Evolutionary conservation across 176 grass and related monocot species (phyloP).

Genomic region (Areca catechu): DNA sequence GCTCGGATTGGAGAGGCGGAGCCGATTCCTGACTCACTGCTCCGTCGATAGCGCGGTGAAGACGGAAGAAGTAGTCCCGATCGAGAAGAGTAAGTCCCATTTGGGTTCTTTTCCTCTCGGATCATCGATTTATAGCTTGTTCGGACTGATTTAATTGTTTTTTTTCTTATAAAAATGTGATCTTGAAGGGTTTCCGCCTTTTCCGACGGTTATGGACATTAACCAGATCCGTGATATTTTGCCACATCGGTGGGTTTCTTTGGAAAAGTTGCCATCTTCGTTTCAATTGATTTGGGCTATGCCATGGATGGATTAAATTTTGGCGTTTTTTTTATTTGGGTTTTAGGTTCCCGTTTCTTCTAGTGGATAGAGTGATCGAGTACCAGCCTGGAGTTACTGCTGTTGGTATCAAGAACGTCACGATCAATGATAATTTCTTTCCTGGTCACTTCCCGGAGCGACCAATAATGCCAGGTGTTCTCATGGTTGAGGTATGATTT

Average conservation of each 20-base stretch:
- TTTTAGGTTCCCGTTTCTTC: constrained; percentile 66
- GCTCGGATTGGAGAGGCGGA: neutral
- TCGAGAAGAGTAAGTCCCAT: constrained; percentile 55
- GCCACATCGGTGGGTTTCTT: constrained; percentile 31
- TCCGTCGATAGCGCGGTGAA: constrained; percentile 5
- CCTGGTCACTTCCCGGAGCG: constrained; percentile 44
- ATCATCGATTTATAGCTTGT: neutral
- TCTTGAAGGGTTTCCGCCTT: constrained; percentile 34
- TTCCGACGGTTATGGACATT: constrained; percentile 46
- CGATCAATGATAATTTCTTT: constrained; percentile 96
- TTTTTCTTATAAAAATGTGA: neutral
- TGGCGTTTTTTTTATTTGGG: neutral
- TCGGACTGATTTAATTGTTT: neutral
- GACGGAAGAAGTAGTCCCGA: constrained; percentile 24
- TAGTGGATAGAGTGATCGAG: constrained; percentile 91
- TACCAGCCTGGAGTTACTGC: constrained; percentile 46
- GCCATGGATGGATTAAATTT: too few species aligned
- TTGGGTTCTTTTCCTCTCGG: neutral
- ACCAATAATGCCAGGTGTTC: constrained; percentile 28
- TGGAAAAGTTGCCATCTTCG: too few species aligned
- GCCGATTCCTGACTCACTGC: constrained; percentile 20
- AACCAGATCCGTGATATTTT: constrained; percentile 50
- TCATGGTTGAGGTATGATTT: constrained; percentile 55
- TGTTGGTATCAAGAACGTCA: constrained; percentile 76
- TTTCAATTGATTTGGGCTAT: too few species aligned